Evolutionary conservation across 345 rosid genomes (phyloP).

Genomic region (Adansonia digitata): DNA sequence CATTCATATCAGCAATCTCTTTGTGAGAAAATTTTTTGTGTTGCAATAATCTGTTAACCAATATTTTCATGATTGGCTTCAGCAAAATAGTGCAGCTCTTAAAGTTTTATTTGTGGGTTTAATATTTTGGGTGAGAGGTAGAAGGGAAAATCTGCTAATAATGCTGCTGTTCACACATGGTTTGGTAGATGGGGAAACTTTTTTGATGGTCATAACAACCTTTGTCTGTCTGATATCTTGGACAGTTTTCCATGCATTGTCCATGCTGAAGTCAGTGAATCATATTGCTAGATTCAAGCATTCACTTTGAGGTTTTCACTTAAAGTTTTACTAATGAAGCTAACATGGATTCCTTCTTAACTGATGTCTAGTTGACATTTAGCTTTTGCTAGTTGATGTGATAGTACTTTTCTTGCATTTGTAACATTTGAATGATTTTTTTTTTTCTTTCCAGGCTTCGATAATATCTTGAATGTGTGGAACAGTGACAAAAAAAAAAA

Average conservation of each 20-base stretch:
- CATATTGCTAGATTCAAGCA: neutral
- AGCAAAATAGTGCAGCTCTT: neutral
- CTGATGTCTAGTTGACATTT: neutral
- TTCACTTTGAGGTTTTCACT: neutral
- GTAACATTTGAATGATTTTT: neutral
- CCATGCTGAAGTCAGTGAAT: neutral
- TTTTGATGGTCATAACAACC: neutral
- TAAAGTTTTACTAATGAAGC: neutral
- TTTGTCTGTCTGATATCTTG: neutral
- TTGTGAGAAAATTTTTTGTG: neutral
- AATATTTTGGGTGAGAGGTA: neutral
- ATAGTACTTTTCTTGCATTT: neutral
- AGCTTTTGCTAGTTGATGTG: neutral
- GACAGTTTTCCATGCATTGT: neutral
- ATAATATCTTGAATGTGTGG: neutral
- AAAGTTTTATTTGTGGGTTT: neutral
- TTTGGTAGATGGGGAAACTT: neutral
- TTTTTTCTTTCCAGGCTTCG: constrained; percentile 8
- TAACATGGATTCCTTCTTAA: neutral
- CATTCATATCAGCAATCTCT: neutral
- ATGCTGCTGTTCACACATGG: neutral
- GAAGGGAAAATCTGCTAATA: neutral
- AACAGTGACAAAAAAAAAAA: neutral
- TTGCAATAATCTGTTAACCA: neutral
- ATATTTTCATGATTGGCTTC: neutral